These are phyloP conservation scores for Juglanconis oblonga DNA, from an alignment of 2,329 filamentous ascomycete genomes.

Conservation along the genomic window DNA sequence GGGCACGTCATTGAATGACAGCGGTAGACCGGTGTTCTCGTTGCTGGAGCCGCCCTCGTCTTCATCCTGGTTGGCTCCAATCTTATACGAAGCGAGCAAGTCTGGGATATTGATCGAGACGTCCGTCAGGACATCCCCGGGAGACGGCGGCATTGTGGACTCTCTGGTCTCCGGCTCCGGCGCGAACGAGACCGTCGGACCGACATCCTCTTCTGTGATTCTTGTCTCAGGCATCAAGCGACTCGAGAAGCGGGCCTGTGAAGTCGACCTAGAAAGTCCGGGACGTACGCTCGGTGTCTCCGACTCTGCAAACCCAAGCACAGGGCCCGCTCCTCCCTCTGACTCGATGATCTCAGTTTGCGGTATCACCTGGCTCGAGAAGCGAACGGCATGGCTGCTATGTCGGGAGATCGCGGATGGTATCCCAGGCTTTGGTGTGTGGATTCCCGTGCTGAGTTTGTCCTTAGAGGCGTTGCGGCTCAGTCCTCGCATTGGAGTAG, in stretches of 20 bases:
- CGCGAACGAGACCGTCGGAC: slow-evolving; percentile 64
- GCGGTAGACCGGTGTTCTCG: slow-evolving; percentile 60
- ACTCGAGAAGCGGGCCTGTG: slow-evolving; percentile 58
- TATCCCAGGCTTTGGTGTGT: slow-evolving; percentile 29
- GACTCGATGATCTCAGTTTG: slow-evolving; percentile 60
- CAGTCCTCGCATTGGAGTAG: background rate
- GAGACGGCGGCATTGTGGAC: slow-evolving; percentile 45
- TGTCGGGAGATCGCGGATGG: slow-evolving; percentile 49
- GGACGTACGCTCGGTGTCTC: slow-evolving; percentile 34
- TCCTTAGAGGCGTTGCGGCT: slow-evolving; percentile 7
- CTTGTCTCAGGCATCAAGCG: slow-evolving; percentile 61
- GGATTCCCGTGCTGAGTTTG: background rate
- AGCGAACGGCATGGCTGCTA: slow-evolving; percentile 54
- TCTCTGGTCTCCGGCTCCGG: slow-evolving; percentile 34
- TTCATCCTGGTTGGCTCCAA: slow-evolving; percentile 24
- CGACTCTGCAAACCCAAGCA: slow-evolving; percentile 69
- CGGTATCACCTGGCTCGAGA: slow-evolving; percentile 71
- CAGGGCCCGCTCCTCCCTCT: slow-evolving; percentile 64
- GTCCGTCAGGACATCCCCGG: slow-evolving; percentile 25
- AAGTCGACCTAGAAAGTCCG: slow-evolving; percentile 42
- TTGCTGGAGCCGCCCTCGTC: slow-evolving; percentile 41
- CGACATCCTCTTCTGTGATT: slow-evolving; percentile 53
- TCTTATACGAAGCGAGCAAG: slow-evolving; percentile 39
- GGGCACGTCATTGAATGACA: slow-evolving; percentile 84
- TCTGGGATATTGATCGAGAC: slow-evolving; percentile 42